A percentile compares a stretch with the other conserved stretches of the same genome.
phyloP scores from a whole-genome alignment of 495 filamentous ascomycete species.

The Neurospora tetraspora region DNA sequence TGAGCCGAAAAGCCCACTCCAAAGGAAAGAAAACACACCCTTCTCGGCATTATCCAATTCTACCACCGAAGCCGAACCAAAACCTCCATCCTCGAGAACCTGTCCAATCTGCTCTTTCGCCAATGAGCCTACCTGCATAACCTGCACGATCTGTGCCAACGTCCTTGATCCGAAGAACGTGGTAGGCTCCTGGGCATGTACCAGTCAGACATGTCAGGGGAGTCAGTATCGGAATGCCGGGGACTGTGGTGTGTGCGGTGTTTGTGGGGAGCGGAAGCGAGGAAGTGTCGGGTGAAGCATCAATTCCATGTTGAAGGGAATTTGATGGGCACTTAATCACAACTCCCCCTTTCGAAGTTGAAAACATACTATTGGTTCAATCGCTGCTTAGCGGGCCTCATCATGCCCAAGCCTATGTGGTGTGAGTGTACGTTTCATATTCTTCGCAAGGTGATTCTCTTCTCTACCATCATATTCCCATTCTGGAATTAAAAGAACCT shows the following conservation, averaged over 20 bases:
- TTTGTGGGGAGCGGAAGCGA: conserved; percentile 44
- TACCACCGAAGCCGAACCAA: not conserved
- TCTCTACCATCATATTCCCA: too few species aligned
- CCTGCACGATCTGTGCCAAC: conserved; percentile 55
- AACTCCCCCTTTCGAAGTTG: too few species aligned
- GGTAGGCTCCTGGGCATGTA: conserved; percentile 49
- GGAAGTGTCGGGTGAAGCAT: not conserved
- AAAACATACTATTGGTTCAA: too few species aligned
- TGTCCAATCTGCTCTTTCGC: conserved; percentile 56
- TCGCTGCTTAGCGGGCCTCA: too few species aligned
- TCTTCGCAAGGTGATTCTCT: too few species aligned
- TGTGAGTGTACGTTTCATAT: too few species aligned
- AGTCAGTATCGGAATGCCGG: conserved; percentile 51
- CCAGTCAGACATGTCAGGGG: conserved; percentile 39
- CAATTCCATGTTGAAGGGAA: not conserved
- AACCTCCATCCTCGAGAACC: not conserved
- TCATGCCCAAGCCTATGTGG: too few species aligned
- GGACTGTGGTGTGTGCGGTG: conserved; percentile 55
- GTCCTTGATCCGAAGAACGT: conserved; percentile 46
- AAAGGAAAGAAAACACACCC: not conserved
- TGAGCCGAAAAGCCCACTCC: not conserved
- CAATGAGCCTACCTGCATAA: conserved; percentile 39
- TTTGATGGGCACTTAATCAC: too few species aligned
- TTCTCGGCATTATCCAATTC: not conserved
- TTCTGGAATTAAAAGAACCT: too few species aligned